Conservation (phyloP, 2,329 filamentous ascomycete genomes). For the Beauveria sp. region DNA sequence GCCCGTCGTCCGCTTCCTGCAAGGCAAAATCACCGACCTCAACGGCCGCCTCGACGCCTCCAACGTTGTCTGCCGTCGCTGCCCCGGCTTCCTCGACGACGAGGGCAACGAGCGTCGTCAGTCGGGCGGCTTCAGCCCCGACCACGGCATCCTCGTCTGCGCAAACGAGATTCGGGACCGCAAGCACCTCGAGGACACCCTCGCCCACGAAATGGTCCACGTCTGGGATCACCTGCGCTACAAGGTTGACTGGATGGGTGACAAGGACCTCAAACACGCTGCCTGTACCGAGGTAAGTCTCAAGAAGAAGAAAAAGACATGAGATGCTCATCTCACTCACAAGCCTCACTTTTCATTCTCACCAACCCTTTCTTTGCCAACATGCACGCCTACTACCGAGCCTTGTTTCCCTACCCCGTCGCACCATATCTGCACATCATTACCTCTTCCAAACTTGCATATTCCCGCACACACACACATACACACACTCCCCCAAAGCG, state of each 20-base stretch:
- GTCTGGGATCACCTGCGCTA: slow-evolving; percentile 90
- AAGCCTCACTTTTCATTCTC: not conserved
- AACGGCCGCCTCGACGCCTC: slow-evolving; percentile 64
- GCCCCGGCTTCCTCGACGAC: slow-evolving; percentile 50
- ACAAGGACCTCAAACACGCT: slow-evolving; percentile 72
- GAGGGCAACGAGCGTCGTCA: slow-evolving; percentile 55
- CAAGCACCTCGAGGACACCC: slow-evolving; percentile 82
- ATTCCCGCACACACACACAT: not conserved
- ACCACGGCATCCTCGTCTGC: slow-evolving; percentile 84
- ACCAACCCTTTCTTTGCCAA: not conserved
- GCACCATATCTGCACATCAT: not conserved
- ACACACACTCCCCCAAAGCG: not conserved
- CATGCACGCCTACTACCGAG: not conserved
- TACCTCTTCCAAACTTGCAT: slow-evolving; percentile 3
- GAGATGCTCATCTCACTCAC: slow-evolving; percentile 5
- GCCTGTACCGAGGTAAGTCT: slow-evolving; percentile 78
- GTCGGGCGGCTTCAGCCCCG: slow-evolving; percentile 76
- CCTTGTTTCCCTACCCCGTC: not conserved
- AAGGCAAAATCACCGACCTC: slow-evolving; percentile 69
- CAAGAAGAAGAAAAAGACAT: not conserved
- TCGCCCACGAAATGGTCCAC: slow-evolving; percentile 97
- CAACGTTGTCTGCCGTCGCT: slow-evolving; percentile 79
- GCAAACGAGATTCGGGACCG: slow-evolving; percentile 80
- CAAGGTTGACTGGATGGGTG: slow-evolving; percentile 73
- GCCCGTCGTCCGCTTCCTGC: slow-evolving; percentile 80